A percentile compares a stretch with the other conserved stretches of the same genome.
These are phyloP conservation scores for Sarocladium strictum DNA, from an alignment of 2,329 filamentous ascomycete genomes.

Conservation along the genomic window DNA sequence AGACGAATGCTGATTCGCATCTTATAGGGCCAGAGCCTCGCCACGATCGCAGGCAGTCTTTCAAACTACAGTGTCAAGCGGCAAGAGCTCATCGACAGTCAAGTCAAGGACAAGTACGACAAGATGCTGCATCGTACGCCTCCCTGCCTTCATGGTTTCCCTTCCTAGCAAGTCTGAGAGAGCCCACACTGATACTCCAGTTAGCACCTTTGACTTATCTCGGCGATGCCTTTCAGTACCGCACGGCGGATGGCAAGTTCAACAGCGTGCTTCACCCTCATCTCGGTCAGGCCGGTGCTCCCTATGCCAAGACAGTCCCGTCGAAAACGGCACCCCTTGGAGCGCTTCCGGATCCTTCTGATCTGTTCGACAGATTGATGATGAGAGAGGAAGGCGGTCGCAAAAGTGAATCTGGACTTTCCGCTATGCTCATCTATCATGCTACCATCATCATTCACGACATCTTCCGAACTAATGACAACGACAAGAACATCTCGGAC, in stretches of 20 bases:
- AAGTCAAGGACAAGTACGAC: constrained; percentile 17
- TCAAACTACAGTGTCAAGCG: constrained; percentile 2
- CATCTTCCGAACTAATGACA: constrained; percentile 40
- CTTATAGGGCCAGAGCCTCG: constrained; percentile 6
- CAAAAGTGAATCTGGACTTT: constrained; percentile 66
- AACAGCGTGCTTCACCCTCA: constrained; percentile 58
- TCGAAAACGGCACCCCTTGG: constrained; percentile 50
- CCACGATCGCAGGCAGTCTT: constrained; percentile 10
- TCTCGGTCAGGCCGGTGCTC: constrained; percentile 58
- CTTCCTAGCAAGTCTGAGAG: neutral
- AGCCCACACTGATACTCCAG: neutral
- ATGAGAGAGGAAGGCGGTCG: constrained; percentile 44
- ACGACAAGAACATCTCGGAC: constrained; percentile 56
- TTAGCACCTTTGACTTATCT: constrained; percentile 1
- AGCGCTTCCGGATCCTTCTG: constrained; percentile 56
- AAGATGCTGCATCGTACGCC: constrained; percentile 14
- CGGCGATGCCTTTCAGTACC: constrained; percentile 18
- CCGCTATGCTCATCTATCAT: constrained; percentile 68
- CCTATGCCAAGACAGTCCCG: constrained; percentile 63
- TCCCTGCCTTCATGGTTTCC: neutral
- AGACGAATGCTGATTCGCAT: no score
- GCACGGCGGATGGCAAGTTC: constrained; percentile 32
- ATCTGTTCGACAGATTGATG: constrained; percentile 64
- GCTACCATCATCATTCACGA: constrained; percentile 53
- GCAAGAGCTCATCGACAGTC: constrained; percentile 10